A percentile compares a stretch with the other conserved stretches of the same genome.
Conservation (phyloP, 2,329 filamentous ascomycete species). For the Bipolaris sorokiniana region DNA sequence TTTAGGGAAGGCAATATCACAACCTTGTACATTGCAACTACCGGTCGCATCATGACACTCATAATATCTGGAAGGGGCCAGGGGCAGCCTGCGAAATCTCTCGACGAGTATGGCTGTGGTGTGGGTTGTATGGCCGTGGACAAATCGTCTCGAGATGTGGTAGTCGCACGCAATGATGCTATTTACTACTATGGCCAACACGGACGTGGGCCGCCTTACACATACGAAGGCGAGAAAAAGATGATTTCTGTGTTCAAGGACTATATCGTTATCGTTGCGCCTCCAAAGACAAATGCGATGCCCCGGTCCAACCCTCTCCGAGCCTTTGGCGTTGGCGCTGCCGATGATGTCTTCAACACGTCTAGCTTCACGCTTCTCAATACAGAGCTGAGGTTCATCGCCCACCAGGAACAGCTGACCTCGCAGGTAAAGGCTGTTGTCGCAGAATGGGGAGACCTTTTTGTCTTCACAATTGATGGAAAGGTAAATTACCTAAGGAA, state of each 20-base stretch:
- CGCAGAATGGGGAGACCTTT: constrained; percentile 88
- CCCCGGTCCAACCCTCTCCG: constrained; percentile 67
- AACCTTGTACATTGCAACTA: constrained; percentile 91
- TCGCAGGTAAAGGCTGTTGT: constrained; percentile 82
- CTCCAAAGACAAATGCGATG: constrained; percentile 65
- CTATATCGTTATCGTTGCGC: constrained; percentile 86
- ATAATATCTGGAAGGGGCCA: constrained; percentile 88
- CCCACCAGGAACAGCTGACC: constrained; percentile 83
- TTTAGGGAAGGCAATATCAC: constrained; percentile 70
- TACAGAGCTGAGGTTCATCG: constrained; percentile 85
- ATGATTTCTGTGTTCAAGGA: constrained; percentile 79
- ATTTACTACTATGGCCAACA: constrained; percentile 91
- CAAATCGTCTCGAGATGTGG: constrained; percentile 77
- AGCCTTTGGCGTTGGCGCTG: constrained; percentile 73
- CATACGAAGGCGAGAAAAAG: constrained; percentile 90
- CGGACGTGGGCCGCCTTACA: constrained; percentile 84
- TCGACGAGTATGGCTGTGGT: constrained; percentile 88
- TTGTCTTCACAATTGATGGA: constrained; percentile 87
- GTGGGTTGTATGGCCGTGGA: constrained; percentile 96
- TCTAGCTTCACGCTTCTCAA: constrained; percentile 92
- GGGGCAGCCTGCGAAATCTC: constrained; percentile 82
- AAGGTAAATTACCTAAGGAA: constrained; percentile 64
- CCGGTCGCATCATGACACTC: constrained; percentile 82
- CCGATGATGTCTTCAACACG: constrained; percentile 82
- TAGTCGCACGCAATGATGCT: constrained; percentile 93